Conservation (phyloP, 352 stramenopile genomes). For the Phytopythium kandeliae region DNA sequence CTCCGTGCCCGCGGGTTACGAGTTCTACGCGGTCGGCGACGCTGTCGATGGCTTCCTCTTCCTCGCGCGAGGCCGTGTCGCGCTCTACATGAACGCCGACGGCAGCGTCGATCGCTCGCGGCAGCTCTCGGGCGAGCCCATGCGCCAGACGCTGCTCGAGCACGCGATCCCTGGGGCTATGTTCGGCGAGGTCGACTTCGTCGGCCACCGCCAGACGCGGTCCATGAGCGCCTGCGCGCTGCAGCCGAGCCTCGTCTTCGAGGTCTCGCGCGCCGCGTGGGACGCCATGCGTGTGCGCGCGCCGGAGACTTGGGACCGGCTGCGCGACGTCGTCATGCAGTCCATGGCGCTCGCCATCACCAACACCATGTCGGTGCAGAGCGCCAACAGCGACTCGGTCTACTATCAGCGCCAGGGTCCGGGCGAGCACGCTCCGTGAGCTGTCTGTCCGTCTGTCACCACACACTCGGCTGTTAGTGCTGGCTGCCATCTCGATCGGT, state of each 20-base stretch:
- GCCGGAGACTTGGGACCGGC: slow-evolving; percentile 62
- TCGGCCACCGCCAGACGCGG: slow-evolving; percentile 54
- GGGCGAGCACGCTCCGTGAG: background rate
- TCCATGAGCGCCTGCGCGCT: slow-evolving; percentile 51
- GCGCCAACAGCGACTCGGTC: slow-evolving; percentile 32
- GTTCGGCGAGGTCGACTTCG: slow-evolving; percentile 87
- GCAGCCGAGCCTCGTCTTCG: slow-evolving; percentile 58
- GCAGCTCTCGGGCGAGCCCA: slow-evolving; percentile 1
- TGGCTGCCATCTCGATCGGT: too few relatives aligned
- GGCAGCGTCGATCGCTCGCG: slow-evolving; percentile 18
- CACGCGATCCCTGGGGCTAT: slow-evolving; percentile 71
- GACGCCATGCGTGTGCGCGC: slow-evolving; percentile 50
- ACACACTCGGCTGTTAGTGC: too few relatives aligned
- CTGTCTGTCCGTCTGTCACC: too few relatives aligned
- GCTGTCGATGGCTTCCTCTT: slow-evolving; percentile 71
- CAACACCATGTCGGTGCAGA: slow-evolving; percentile 68
- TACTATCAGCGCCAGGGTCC: slow-evolving; percentile 9
- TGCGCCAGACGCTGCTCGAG: slow-evolving; percentile 45
- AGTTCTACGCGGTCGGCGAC: slow-evolving; percentile 71
- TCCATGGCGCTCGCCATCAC: slow-evolving; percentile 77
- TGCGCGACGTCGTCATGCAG: slow-evolving; percentile 78
- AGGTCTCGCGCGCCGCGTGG: slow-evolving; percentile 62
- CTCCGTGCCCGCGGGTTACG: slow-evolving; percentile 42
- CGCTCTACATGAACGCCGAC: slow-evolving; percentile 75
- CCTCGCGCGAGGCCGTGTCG: slow-evolving; percentile 59